Conservation (phyloP, 2,329 filamentous ascomycete genomes). For the Talaromyces sp. region DNA sequence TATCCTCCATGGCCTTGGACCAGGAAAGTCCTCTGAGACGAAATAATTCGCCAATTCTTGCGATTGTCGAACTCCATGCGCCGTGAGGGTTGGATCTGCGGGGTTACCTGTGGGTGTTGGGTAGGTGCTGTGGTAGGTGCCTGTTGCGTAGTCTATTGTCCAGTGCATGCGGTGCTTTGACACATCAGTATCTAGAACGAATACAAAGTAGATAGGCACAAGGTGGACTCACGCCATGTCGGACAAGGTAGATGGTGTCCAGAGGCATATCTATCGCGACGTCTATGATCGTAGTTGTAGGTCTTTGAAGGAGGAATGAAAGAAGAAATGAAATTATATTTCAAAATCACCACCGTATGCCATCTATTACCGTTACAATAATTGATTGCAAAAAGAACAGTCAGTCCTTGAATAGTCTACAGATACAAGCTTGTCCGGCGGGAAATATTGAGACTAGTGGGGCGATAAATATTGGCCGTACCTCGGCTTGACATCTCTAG, state of each 20-base stretch:
- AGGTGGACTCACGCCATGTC: constrained; percentile 64
- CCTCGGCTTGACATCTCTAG: neutral
- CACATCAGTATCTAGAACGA: neutral
- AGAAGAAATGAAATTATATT: neutral
- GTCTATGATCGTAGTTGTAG: neutral
- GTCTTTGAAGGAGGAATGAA: neutral
- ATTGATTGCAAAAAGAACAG: neutral
- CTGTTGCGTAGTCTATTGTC: constrained; percentile 76
- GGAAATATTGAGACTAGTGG: neutral
- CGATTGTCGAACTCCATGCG: constrained; percentile 81
- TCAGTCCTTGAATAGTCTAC: neutral
- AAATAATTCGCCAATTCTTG: constrained; percentile 62
- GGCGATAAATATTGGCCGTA: neutral
- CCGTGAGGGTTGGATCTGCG: constrained; percentile 80
- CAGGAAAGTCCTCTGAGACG: constrained; percentile 27
- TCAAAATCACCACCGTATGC: neutral
- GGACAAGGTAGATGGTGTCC: constrained; percentile 69
- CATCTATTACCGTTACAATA: neutral
- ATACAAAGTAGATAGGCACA: neutral
- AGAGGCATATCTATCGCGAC: constrained; percentile 53
- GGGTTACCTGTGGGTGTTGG: constrained; percentile 82
- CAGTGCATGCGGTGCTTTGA: constrained; percentile 82
- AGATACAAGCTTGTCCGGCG: neutral
- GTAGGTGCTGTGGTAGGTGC: constrained; percentile 70
- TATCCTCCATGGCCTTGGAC: constrained; percentile 50